Evolutionary conservation across 2,329 filamentous ascomycete species (phyloP), one percentile per base, ranked within the genome.

Genomic region (Neurospora crassa): DNA sequence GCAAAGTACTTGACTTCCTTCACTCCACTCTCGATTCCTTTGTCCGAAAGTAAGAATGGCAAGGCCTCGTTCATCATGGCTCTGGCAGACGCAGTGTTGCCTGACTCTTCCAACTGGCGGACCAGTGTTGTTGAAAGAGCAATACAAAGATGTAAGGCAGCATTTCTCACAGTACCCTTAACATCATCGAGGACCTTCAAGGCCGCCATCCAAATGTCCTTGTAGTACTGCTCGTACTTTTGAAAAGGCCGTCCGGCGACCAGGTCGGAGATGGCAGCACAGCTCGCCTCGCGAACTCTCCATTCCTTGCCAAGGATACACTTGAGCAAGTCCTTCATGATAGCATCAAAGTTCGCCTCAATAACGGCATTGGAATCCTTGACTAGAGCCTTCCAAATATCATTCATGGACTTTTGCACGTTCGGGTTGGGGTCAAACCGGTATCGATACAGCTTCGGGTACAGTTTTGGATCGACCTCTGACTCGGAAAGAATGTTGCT

Each of bases 111-210:
- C 1, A 97, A 86, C 72, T 94, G 92, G 40, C 94, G 90, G 3
- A 96, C 93, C 16, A 98, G 86, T 18, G 92, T 92, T 69, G 92
- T 94, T 0, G 94, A 96, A 43, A 99, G 85, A 0, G 90, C 89
- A 79, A 94, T 90, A 77, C 94, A 97, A 5, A 99, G 86, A 72
- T 90, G 90, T 67, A 94, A 86, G 1, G 96, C 96, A 1, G 94
- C 92, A 43, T 87, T 85, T 69, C 96, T 88, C 5, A 99, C 96
- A 1, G 91, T 94, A 8, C 91, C 91, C 79, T 99, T 99, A 80
- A 98, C 96, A 79, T 99, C 96, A 79, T 99, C 96, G 6, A 98
- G 84, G 0, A 99, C 94, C 77, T 93, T 96, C 80, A 98, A 91
- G 0, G 93, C 91, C 40, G 91, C 89, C 12, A 87, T 88, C 91